These are phyloP conservation scores for Colletotrichum sp. DNA, from an alignment of 2,329 filamentous ascomycete genomes.

Conservation along the genomic window DNA sequence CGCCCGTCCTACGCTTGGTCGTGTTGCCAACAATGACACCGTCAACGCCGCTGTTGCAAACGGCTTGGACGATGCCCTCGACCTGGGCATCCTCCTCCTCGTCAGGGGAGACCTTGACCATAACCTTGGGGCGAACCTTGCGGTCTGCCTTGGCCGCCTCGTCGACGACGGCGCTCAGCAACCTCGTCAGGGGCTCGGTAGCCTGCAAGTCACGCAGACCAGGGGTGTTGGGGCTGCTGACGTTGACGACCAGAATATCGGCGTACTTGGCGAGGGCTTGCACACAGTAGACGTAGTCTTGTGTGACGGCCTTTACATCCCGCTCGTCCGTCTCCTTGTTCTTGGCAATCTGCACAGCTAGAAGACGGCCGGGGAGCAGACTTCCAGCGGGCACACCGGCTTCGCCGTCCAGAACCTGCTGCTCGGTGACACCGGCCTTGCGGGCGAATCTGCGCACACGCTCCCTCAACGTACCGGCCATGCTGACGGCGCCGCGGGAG, in stretches of 20 bases:
- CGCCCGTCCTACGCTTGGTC: slow-evolving; percentile 78
- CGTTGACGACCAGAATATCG: slow-evolving; percentile 97
- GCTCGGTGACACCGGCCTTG: slow-evolving; percentile 71
- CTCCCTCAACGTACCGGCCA: slow-evolving; percentile 79
- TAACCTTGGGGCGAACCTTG: slow-evolving; percentile 78
- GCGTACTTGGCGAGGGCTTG: slow-evolving; percentile 83
- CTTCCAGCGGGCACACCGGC: slow-evolving; percentile 84
- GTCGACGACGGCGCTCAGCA: slow-evolving; percentile 82
- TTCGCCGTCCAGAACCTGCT: slow-evolving; percentile 76
- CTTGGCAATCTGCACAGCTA: slow-evolving; percentile 95
- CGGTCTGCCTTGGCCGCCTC: slow-evolving; percentile 74
- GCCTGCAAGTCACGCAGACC: slow-evolving; percentile 88
- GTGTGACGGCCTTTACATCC: slow-evolving; percentile 81
- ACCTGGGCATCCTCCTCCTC: slow-evolving; percentile 88
- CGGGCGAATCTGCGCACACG: slow-evolving; percentile 81
- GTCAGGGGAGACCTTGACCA: slow-evolving; percentile 98
- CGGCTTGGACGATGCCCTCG: slow-evolving; percentile 84
- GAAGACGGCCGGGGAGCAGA: slow-evolving; percentile 73
- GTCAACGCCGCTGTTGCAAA: slow-evolving; percentile 84
- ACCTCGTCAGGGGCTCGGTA: slow-evolving; percentile 78
- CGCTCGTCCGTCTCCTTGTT: slow-evolving; percentile 90
- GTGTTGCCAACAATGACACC: slow-evolving; percentile 98
- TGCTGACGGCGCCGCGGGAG: slow-evolving; percentile 85
- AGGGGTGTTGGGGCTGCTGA: slow-evolving; percentile 95
- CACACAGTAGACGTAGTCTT: slow-evolving; percentile 90